Percentiles rank a stretch among this genome's conserved stretches.
Conservation (phyloP, 805 yeast species). For the Myxozyma neotropica region DNA sequence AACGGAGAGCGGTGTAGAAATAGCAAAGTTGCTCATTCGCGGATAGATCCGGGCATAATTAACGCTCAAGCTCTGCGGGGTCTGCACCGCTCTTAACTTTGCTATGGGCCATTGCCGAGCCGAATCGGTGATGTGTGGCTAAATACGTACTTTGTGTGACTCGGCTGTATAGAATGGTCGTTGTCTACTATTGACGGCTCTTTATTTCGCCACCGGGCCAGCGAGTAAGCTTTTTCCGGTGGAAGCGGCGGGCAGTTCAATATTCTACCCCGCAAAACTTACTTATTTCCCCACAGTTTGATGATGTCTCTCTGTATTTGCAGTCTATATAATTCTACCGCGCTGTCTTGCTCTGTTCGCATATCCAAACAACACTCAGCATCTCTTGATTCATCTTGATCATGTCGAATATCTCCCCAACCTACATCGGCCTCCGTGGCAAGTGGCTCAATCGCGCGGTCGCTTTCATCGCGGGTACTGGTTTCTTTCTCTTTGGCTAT, state of each 20-base stretch:
- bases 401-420: not conserved
- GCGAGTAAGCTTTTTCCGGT: not conserved
- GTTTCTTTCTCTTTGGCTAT: conserved; percentile 72
- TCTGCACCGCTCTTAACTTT: no score
- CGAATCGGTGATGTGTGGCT: no score
- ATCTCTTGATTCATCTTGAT: not conserved
- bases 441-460: conserved; percentile 51
- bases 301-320: not conserved
- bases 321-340: not conserved
- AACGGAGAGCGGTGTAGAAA: no score
- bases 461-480: conserved; percentile 63
- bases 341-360: not conserved
- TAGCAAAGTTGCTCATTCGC: no score
- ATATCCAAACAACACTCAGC: no score
- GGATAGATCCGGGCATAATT: no score
- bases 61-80: no score
- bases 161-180: no score
- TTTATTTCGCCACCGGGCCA: not conserved
- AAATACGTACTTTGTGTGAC: no score
- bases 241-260: not conserved
- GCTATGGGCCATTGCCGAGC: no score
- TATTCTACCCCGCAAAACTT: not conserved
- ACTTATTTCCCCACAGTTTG: not conserved
- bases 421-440: conserved; percentile 55
- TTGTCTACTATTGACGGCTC: no score